Evolutionary conservation across 2,329 filamentous ascomycete genomes (phyloP).

Genomic region (Nannizziopsis arthrosporioides): DNA sequence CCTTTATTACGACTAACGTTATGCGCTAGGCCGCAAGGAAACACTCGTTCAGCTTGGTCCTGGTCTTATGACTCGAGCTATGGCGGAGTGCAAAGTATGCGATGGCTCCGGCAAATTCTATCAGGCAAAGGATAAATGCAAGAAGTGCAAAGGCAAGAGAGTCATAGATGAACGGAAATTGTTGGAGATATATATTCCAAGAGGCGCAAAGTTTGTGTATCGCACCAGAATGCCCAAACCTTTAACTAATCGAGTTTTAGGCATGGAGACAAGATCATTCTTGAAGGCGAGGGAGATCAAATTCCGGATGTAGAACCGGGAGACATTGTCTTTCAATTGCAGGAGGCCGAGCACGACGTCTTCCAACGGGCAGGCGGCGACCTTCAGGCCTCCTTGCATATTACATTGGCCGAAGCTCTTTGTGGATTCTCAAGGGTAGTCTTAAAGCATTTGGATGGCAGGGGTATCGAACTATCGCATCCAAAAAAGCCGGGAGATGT

Average conservation of each 20-base stretch:
- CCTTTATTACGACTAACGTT: not conserved
- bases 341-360: conserved; percentile 66
- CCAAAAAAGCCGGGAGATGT: conserved; percentile 67
- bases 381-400: conserved; percentile 65
- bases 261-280: conserved; percentile 74
- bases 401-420: conserved; percentile 74
- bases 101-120: conserved; percentile 73
- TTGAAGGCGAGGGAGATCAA: conserved; percentile 92
- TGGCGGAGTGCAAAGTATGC: conserved; percentile 70
- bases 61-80: conserved; percentile 70
- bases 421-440: conserved; percentile 84
- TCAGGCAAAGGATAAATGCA: conserved; percentile 95
- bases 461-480: conserved; percentile 72
- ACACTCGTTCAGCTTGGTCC: conserved; percentile 74
- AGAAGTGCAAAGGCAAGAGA: conserved; percentile 93
- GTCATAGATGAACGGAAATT: conserved; percentile 84
- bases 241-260: conserved; percentile 8
- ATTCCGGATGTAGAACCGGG: conserved; percentile 77
- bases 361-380: conserved; percentile 80
- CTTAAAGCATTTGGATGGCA: conserved; percentile 81
- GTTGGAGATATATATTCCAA: conserved; percentile 89
- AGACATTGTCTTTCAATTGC: conserved; percentile 81
- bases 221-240: not conserved
- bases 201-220: conserved; percentile 53
- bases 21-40: conserved; percentile 50